Base-by-base conservation (phyloP, 768 basidiomycete genomes). In the Cantharellus anzutake region DNA sequence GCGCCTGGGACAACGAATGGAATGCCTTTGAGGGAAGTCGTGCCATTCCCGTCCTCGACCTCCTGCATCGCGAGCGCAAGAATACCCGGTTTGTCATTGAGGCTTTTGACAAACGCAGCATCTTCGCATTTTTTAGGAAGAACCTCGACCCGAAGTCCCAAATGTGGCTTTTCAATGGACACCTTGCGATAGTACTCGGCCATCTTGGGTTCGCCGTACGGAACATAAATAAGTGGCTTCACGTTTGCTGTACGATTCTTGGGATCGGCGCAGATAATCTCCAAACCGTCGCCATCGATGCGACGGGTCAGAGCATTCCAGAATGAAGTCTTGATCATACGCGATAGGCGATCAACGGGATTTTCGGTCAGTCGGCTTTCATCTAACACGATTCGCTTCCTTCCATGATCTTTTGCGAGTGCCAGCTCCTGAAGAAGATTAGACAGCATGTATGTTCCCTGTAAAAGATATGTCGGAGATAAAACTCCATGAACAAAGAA, bases 371-470 rank as follows among this genome's bases (percentile, higher is more conserved):
- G 76, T 63, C 94, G 86, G n/a, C 90, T 83, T 70, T 99, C 96
- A 65, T 99, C 96, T n/a, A 99, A 82, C 20, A 99, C 90, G 68
- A 99, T 96, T 4, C 91, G 86, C 72, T 94, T 94, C 60, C 92
- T 78, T 63, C 86, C 84, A 71, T 94, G 92, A 68, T 98, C 94
- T 4, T 90, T 82, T 3, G 96, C 94, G 29, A 98, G 80, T 2
- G 94, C 94, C 53, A 99, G 83, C 69, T 99, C 94, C 75, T 99
- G 94, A n/a, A 99, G 77, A 35, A 99, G 80, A 71, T 97, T 98
- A 7, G 94, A 97, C 52, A 99, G 76, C 94, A 97, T 98, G 72
- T 98, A 99, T n/a, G 86, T 97, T 48, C 96, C 94, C 85, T 93
- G 67, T 14, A 29, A 48, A 48, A 11, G 20, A 29, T 29, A 29